These are phyloP conservation scores for Endotrypanum monterogeii DNA, from an alignment of 208 protist species.

Conservation along the genomic window DNA sequence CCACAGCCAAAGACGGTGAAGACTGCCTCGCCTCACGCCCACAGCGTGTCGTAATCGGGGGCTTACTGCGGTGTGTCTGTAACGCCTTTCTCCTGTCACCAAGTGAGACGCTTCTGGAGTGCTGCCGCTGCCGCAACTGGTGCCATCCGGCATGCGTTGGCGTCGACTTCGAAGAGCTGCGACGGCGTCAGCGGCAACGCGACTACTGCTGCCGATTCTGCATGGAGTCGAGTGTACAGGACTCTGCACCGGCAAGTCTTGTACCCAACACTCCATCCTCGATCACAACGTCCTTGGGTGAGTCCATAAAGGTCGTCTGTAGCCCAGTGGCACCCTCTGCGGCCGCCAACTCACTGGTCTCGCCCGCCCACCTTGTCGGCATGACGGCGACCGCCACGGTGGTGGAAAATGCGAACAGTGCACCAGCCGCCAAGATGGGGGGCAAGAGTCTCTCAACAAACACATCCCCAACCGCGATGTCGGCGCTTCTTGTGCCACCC, in stretches of 20 bases:
- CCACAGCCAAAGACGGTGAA: not conserved
- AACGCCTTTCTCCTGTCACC: slow-evolving; percentile 61
- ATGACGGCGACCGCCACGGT: not conserved
- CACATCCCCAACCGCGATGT: not conserved
- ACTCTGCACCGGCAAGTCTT: not conserved
- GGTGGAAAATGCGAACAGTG: not conserved
- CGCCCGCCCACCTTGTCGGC: not conserved
- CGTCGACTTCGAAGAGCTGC: slow-evolving; percentile 61
- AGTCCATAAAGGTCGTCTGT: slow-evolving; percentile 12
- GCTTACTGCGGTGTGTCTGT: slow-evolving; percentile 76
- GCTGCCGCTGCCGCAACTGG: slow-evolving; percentile 64
- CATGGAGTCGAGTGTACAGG: not conserved
- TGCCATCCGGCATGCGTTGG: slow-evolving; percentile 79
- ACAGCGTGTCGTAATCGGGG: slow-evolving; percentile 42
- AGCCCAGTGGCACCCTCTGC: slow-evolving; percentile 8
- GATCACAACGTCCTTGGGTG: slow-evolving; percentile 27
- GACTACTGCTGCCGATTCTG: slow-evolving; percentile 74
- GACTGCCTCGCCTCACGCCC: not conserved
- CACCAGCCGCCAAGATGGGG: not conserved
- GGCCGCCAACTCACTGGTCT: not conserved
- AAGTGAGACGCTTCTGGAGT: slow-evolving; percentile 71
- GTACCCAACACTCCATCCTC: not conserved
- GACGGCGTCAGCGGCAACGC: slow-evolving; percentile 30
- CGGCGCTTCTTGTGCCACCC: slow-evolving; percentile 9
- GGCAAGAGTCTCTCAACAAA: not conserved